A percentile compares a stretch with the other conserved stretches of the same genome.
phyloP scores from a whole-genome alignment of 768 basidiomycete genomes.

The Punctularia strigosozonata region DNA sequence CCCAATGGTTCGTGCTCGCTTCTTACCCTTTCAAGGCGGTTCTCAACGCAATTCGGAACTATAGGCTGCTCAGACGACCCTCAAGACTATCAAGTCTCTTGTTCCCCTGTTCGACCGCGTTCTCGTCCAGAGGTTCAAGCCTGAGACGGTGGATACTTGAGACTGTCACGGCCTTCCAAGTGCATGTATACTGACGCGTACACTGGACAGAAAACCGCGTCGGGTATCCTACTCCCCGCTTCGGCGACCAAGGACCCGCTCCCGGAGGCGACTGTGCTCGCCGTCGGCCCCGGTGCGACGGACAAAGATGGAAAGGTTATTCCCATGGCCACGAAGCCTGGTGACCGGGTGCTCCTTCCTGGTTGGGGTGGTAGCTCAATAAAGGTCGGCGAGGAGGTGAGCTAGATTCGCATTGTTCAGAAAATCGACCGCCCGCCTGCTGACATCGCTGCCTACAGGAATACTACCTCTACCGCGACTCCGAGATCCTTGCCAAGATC shows the following conservation, averaged over 20 bases:
- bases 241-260: constrained; percentile 76
- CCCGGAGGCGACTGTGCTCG: constrained; percentile 96
- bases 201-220: constrained; percentile 78
- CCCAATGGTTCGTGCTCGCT: background rate
- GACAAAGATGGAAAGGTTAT: constrained; percentile 73
- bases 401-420: constrained; percentile 16
- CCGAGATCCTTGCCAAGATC: constrained; percentile 94
- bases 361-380: constrained; percentile 95
- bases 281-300: constrained; percentile 89
- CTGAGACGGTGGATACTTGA: constrained; percentile 67
- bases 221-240: constrained; percentile 91
- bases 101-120: constrained; percentile 93
- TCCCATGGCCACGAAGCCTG: constrained; percentile 70
- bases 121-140: constrained; percentile 94
- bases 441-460: constrained; percentile 40
- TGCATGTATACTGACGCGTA: background rate
- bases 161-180: background rate
- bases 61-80: constrained; percentile 80
- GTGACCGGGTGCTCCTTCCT: constrained; percentile 88
- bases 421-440: constrained; percentile 3
- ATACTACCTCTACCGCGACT: constrained; percentile 89
- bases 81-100: constrained; percentile 89
- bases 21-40: background rate
- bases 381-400: constrained; percentile 93
- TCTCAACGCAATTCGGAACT: background rate